These are phyloP conservation scores for Phaffomyces antillensis DNA, from an alignment of 805 yeast species.

Conservation along the genomic window DNA sequence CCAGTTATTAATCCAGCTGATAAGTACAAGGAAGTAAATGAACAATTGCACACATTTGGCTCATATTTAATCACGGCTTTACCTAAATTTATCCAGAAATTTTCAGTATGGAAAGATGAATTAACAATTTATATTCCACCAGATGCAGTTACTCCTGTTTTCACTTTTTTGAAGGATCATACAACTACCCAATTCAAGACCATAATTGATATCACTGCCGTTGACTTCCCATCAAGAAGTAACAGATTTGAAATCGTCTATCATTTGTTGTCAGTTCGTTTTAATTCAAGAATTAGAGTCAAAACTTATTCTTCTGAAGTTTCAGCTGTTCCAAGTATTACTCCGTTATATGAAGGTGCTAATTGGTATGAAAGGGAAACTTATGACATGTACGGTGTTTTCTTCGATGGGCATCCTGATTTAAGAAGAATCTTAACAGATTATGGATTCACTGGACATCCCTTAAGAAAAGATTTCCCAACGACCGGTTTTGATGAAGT, in stretches of 20 bases:
- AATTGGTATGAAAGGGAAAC: conserved; percentile 92
- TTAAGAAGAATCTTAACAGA: conserved; percentile 85
- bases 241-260: conserved; percentile 86
- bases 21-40: conserved; percentile 55
- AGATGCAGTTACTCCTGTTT: conserved; percentile 61
- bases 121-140: conserved; percentile 72
- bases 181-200: conserved; percentile 75
- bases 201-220: conserved; percentile 78
- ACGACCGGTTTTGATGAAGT: conserved; percentile 89
- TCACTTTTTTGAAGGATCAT: conserved; percentile 67
- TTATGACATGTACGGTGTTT: conserved; percentile 80
- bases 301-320: conserved; percentile 85
- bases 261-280: conserved; percentile 72
- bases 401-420: conserved; percentile 86
- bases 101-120: conserved; percentile 88
- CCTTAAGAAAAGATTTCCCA: conserved; percentile 88
- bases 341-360: conserved; percentile 69
- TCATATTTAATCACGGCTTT: conserved; percentile 66
- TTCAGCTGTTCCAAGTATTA: conserved; percentile 71
- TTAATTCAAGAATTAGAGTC: conserved; percentile 81
- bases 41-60: conserved; percentile 77
- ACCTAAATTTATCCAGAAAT: conserved; percentile 79
- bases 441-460: conserved; percentile 90
- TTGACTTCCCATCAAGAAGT: conserved; percentile 76
- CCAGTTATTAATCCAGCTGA: conserved; percentile 68